Evolutionary conservation across 2,329 filamentous ascomycete species (phyloP).

Genomic region (Alternaria longipes): DNA sequence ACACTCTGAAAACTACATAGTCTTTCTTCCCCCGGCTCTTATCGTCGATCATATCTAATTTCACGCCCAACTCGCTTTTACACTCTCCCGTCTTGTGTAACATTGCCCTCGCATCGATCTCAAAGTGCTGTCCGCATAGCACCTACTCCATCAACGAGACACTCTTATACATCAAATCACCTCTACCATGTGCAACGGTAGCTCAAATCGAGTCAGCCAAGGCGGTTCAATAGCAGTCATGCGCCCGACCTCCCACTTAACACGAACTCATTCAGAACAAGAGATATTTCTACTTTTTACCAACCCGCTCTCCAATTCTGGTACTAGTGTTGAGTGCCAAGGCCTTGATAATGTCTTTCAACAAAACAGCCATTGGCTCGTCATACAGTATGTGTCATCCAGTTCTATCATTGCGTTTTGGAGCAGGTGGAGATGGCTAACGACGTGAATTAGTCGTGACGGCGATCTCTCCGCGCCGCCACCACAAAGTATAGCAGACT

Average conservation of each 20-base stretch:
- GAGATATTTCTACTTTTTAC: constrained; percentile 43
- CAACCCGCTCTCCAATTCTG: constrained; percentile 31
- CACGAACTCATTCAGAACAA: constrained; percentile 18
- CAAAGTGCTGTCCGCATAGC: not conserved
- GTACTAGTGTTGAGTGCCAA: constrained; percentile 42
- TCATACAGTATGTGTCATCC: constrained; percentile 41
- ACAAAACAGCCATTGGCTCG: constrained; percentile 33
- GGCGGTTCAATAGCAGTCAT: constrained; percentile 51
- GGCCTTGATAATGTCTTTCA: constrained; percentile 25
- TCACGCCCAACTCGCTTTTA: not conserved
- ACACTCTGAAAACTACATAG: not conserved
- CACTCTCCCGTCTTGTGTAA: not conserved
- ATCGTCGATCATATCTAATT: not conserved
- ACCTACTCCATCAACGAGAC: not conserved
- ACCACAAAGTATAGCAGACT: constrained; percentile 8
- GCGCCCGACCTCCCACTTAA: constrained; percentile 24
- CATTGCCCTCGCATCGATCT: not conserved
- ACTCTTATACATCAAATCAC: not conserved
- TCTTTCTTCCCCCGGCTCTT: not conserved
- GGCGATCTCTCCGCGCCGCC: constrained; percentile 38
- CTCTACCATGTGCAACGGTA: constrained; percentile 42
- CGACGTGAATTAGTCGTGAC: constrained; percentile 28
- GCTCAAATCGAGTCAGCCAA: constrained; percentile 41
- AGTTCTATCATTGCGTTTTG: not conserved
- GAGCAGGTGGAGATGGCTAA: constrained; percentile 3